Percentiles rank a stretch among this genome's conserved stretches.
Evolutionary conservation across 495 filamentous ascomycete species (phyloP).

Genomic region (Podospora sp.): DNA sequence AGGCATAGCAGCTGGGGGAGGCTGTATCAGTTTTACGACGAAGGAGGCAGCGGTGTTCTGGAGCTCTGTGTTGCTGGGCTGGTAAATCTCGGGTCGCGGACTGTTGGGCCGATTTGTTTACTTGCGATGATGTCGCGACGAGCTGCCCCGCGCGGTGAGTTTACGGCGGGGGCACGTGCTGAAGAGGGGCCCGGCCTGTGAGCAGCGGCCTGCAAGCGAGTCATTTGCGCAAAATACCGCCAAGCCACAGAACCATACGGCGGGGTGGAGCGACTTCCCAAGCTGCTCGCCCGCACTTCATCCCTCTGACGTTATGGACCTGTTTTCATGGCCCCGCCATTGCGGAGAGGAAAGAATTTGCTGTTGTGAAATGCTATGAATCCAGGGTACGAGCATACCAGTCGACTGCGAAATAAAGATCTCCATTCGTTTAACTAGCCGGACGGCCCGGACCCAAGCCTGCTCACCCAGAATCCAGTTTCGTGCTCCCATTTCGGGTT

Average conservation of each 20-base stretch:
- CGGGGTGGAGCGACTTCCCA: background rate
- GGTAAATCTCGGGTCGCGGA: background rate
- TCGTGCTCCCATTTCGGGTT: background rate
- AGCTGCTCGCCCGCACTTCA: background rate
- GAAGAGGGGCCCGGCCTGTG: background rate
- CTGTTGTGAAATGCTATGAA: background rate
- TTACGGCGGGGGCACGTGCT: conserved; percentile 1
- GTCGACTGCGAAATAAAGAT: background rate
- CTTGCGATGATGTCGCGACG: conserved; percentile 4
- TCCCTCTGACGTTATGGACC: background rate
- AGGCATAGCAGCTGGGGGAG: conserved; percentile 21
- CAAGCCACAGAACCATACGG: conserved; percentile 7
- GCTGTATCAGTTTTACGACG: background rate
- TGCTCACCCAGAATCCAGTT: background rate
- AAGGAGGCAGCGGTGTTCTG: background rate
- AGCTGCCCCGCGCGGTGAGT: conserved; percentile 15
- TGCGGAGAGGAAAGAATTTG: background rate
- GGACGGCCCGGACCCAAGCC: background rate
- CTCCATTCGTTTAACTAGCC: background rate
- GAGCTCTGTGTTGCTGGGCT: no score
- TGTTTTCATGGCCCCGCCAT: background rate
- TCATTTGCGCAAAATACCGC: conserved; percentile 3
- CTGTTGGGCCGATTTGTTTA: conserved; percentile 1
- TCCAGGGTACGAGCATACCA: background rate
- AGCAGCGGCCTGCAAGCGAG: background rate